Evolutionary conservation across 139 green algal genomes (phyloP).

Genomic region (Ostreobium quekettii): DNA sequence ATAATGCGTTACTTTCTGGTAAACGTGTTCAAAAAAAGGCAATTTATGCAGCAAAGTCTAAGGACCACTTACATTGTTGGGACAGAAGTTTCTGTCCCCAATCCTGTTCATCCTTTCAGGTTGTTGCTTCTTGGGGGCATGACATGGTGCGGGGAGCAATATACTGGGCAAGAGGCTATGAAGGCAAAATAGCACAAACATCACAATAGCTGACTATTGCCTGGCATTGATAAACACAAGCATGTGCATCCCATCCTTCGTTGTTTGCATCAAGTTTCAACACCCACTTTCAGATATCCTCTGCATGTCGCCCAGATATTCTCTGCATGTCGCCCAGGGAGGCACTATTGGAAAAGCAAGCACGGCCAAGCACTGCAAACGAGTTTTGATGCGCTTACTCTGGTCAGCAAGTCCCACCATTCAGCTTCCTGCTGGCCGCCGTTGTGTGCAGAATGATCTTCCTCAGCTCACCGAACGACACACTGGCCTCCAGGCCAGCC

Average conservation of each 20-base stretch:
- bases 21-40: too few relatives aligned
- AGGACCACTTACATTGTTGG: too few relatives aligned
- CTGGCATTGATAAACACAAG: neutral
- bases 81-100: too few relatives aligned
- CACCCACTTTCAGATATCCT: neutral
- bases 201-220: neutral
- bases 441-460: conserved; percentile 68
- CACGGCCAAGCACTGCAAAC: neutral
- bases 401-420: conserved; percentile 43
- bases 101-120: too few relatives aligned
- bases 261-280: neutral
- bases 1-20: neutral
- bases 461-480: conserved; percentile 35
- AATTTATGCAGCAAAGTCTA: too few relatives aligned
- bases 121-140: too few relatives aligned
- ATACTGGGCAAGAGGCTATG: too few relatives aligned
- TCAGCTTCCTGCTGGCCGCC: conserved; percentile 50
- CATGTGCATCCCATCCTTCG: too few relatives aligned
- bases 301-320: neutral
- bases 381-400: neutral
- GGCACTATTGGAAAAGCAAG: neutral
- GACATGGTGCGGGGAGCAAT: too few relatives aligned
- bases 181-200: too few relatives aligned
- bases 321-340: neutral
- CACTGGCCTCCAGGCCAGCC: conserved; percentile 45